Evolutionary conservation across 805 yeast genomes (phyloP).

Genomic region (Starmera dryadoides): DNA sequence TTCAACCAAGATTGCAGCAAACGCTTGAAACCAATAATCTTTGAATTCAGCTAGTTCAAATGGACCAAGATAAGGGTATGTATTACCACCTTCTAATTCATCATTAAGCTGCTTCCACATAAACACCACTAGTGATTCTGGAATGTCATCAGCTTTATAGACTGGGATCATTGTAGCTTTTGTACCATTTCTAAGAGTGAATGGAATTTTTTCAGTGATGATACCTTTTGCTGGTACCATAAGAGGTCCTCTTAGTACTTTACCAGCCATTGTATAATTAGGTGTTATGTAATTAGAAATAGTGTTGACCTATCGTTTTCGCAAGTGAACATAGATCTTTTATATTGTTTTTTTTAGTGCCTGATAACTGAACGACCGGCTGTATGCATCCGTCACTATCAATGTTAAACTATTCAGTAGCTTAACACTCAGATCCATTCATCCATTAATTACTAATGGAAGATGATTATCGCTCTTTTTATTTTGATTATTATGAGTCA

Average conservation of each 20-base stretch:
- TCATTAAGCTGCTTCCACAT: slow-evolving; percentile 48
- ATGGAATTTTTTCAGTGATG: slow-evolving; percentile 30
- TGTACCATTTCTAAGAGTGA: slow-evolving; percentile 35
- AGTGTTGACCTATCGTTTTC: no score
- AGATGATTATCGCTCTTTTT: no score
- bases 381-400: no score
- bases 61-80: slow-evolving; percentile 56
- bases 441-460: no score
- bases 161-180: slow-evolving; percentile 58
- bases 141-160: slow-evolving; percentile 39
- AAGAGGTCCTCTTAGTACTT: slow-evolving; percentile 23
- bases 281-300: no score
- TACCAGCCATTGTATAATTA: not conserved
- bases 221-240: slow-evolving; percentile 23
- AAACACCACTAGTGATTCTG: slow-evolving; percentile 38
- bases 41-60: slow-evolving; percentile 42
- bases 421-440: no score
- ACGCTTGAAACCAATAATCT: slow-evolving; percentile 62
- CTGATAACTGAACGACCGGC: no score
- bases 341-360: no score
- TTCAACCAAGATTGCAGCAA: slow-evolving; percentile 54
- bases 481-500: no score
- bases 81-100: slow-evolving; percentile 65
- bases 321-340: no score
- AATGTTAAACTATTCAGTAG: no score